Percentiles rank a stretch among this genome's conserved stretches.
Conservation (phyloP, 2,329 filamentous ascomycete genomes). For the Aspergillus phoenicis region DNA sequence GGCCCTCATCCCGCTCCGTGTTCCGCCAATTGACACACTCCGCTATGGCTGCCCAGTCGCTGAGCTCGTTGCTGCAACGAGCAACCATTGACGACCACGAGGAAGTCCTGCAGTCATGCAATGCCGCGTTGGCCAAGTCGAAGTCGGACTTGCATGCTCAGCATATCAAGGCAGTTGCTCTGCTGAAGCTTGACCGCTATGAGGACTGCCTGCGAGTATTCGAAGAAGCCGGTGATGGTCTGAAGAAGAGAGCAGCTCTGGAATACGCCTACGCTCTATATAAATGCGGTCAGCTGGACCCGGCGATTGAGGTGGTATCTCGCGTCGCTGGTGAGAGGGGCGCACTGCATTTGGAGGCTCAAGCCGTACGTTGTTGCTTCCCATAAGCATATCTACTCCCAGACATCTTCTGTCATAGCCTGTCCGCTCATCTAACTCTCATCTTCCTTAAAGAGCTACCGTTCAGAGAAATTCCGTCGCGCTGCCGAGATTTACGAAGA, state of each 20-base stretch:
- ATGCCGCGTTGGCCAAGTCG: conserved; percentile 59
- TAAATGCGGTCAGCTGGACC: conserved; percentile 58
- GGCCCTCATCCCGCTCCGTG: background rate
- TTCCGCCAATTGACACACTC: conserved; percentile 19
- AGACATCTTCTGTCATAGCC: background rate
- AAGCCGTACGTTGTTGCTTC: conserved; percentile 51
- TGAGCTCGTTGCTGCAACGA: conserved; percentile 60
- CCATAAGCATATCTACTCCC: background rate
- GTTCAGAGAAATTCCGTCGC: conserved; percentile 61
- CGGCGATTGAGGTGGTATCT: conserved; percentile 57
- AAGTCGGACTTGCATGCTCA: conserved; percentile 60
- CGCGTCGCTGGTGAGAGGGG: conserved; percentile 49
- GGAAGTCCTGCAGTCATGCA: conserved; percentile 61
- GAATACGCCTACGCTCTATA: conserved; percentile 67
- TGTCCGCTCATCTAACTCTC: background rate
- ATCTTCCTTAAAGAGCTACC: conserved; percentile 47
- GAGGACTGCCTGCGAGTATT: conserved; percentile 62
- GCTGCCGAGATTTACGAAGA: conserved; percentile 58
- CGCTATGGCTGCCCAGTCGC: conserved; percentile 48
- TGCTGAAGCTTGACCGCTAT: conserved; percentile 66
- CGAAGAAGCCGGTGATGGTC: conserved; percentile 54
- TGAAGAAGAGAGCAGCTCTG: conserved; percentile 59
- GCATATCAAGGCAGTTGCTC: conserved; percentile 61
- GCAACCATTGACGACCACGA: conserved; percentile 64
- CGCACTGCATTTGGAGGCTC: conserved; percentile 62